Base-by-base conservation (phyloP, 805 yeast genomes). In the Metschnikowia kofuensis region DNA sequence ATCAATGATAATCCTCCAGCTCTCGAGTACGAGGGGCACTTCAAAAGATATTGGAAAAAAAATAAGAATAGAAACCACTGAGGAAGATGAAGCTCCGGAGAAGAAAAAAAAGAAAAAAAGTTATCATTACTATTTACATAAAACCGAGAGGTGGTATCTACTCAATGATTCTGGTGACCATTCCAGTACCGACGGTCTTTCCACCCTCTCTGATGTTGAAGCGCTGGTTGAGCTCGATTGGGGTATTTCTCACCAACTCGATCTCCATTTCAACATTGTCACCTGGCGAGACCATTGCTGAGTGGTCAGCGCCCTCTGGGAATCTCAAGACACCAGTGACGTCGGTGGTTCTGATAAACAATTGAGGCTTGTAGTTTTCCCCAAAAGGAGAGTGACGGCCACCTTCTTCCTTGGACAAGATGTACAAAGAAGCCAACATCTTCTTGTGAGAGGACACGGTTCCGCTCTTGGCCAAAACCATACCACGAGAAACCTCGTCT, bases 201-300 rank as follows among this genome's bases (percentile, higher is more conserved):
- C 97, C 97, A 77, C 98, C 97, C 79, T 94, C 99, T 84, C 99
- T 94, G 72, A 94, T 81, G 84, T 94, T 94, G 87, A 94, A 94
- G 77, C 98, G 88, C 80, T 91, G 97, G 72, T 96, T 96, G 64
- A 86, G 85, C 80, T 94, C 99, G 57, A 94, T 66, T 54, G 98
- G 96, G 60, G 95, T 88, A 70, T 96, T 94, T 77, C 82, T 88
- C 56, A 87, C 84, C 67, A 92, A 79, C 68, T 86, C 87, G 68
- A 92, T 88, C 66, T 83, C 84, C 96, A 94, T 89, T 80, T 94
- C 99, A 56, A 90, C 82, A 75, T 94, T 94, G 81, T 94, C 99
- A 78, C 99, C 99, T 57, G 99, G 99, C 79, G 88, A 80, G 63
- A 94, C 89, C 83, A 87, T 94, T 70, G 83, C 83, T 52, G 94